Conservation (phyloP, 2,329 filamentous ascomycete genomes). For the Phyllosticta citriasiana region DNA sequence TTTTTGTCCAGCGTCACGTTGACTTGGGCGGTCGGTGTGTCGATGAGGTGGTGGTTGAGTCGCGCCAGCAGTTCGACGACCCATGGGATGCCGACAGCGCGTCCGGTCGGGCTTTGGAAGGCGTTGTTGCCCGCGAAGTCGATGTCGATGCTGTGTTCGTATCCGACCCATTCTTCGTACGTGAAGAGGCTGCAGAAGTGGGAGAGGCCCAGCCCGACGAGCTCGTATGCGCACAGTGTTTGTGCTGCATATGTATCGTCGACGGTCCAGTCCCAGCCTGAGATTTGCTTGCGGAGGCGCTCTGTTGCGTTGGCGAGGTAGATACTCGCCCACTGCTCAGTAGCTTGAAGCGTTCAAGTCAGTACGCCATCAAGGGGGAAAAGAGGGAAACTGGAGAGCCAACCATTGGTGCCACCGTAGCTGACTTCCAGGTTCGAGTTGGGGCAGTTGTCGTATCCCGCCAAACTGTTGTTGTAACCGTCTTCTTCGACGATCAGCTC, state of each 20-base stretch:
- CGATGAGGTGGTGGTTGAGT: constrained; percentile 52
- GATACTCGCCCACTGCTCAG: constrained; percentile 48
- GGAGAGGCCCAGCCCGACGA: constrained; percentile 65
- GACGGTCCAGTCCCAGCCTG: constrained; percentile 25
- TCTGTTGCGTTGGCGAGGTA: constrained; percentile 57
- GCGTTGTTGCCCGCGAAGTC: constrained; percentile 51
- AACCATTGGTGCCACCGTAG: constrained; percentile 1
- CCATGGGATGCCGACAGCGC: constrained; percentile 57
- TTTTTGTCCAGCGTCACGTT: constrained; percentile 63
- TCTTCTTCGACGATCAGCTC: constrained; percentile 58
- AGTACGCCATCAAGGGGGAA: background rate
- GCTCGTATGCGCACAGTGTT: constrained; percentile 67
- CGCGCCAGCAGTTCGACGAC: constrained; percentile 65
- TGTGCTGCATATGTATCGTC: constrained; percentile 50
- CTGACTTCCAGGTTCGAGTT: constrained; percentile 39
- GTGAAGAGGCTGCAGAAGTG: constrained; percentile 66
- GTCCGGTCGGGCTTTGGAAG: constrained; percentile 55
- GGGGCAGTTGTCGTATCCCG: constrained; percentile 56
- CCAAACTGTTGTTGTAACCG: constrained; percentile 60
- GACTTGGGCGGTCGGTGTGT: constrained; percentile 32
- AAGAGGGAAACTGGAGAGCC: background rate
- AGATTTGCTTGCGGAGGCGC: constrained; percentile 47
- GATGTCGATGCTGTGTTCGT: constrained; percentile 62
- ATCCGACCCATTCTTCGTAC: constrained; percentile 63
- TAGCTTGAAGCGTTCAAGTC: constrained; percentile 35